A percentile compares a stretch with the other conserved stretches of the same genome.
phyloP scores from a whole-genome alignment of 108 stramenopile species.

The Cylindrotheca closterium region DNA sequence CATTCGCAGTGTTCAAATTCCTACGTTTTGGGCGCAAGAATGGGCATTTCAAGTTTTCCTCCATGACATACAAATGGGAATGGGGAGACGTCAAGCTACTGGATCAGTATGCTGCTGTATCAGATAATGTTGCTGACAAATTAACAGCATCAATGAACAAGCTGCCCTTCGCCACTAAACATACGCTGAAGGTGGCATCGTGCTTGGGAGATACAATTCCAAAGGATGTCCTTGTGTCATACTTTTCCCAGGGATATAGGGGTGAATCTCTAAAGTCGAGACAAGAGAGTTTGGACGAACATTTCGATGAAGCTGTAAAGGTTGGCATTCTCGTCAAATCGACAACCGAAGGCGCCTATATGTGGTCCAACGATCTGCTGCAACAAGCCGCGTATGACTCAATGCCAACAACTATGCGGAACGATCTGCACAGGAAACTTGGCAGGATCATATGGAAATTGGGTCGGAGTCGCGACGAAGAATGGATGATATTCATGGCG shows the following conservation, averaged over 20 bases:
- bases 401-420: slow-evolving; percentile 5
- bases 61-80: slow-evolving; percentile 38
- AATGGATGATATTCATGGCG: slow-evolving; percentile 39
- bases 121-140: slow-evolving; percentile 53
- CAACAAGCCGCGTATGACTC: slow-evolving; percentile 29
- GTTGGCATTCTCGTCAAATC: slow-evolving; percentile 20
- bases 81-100: slow-evolving; percentile 46
- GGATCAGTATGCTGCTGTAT: slow-evolving; percentile 22
- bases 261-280: background rate
- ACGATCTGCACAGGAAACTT: slow-evolving; percentile 19
- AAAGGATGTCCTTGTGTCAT: slow-evolving; percentile 13
- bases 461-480: slow-evolving; percentile 4
- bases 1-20: slow-evolving; percentile 53
- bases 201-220: slow-evolving; percentile 44
- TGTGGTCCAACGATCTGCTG: slow-evolving; percentile 44
- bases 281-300: slow-evolving; percentile 3
- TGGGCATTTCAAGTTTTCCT: slow-evolving; percentile 34
- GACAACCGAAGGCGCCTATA: slow-evolving; percentile 10
- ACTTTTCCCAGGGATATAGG: slow-evolving; percentile 3
- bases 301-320: slow-evolving; percentile 15
- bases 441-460: slow-evolving; percentile 30
- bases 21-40: slow-evolving; percentile 33
- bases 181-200: slow-evolving; percentile 34
- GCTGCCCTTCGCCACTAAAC: slow-evolving; percentile 10
- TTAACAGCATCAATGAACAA: slow-evolving; percentile 31